These are phyloP conservation scores for Pleurotus platypus DNA, from an alignment of 768 basidiomycete genomes.

Conservation along the genomic window DNA sequence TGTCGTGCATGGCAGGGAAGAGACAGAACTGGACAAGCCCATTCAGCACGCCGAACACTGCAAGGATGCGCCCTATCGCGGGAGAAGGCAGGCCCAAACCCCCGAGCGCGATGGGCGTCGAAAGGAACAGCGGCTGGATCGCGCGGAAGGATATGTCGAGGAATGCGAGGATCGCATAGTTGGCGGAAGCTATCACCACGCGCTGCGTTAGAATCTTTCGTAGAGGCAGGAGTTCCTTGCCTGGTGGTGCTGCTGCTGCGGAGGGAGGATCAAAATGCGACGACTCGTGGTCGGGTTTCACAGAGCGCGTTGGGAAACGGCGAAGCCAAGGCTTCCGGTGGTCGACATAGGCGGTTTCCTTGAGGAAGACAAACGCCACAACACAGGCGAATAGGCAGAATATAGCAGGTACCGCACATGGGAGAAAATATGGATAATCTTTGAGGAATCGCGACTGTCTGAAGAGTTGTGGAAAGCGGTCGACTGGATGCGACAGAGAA, in stretches of 20 bases:
- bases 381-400: conserved; percentile 42
- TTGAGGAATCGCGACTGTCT: conserved; percentile 37
- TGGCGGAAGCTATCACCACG: conserved; percentile 61
- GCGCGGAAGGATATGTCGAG: conserved; percentile 25
- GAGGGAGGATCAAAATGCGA: conserved; percentile 14
- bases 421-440: conserved; percentile 54
- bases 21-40: conserved; percentile 47
- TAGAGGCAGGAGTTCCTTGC: conserved; percentile 12
- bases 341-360: conserved; percentile 25
- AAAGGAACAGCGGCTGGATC: conserved; percentile 29
- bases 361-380: conserved; percentile 36
- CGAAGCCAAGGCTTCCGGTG: conserved; percentile 2
- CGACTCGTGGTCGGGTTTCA: conserved; percentile 15
- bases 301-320: background rate
- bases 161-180: conserved; percentile 65
- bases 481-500: conserved; percentile 42
- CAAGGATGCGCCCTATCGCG: conserved; percentile 50
- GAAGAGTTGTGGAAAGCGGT: conserved; percentile 46
- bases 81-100: conserved; percentile 53
- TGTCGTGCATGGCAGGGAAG: conserved; percentile 40
- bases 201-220: conserved; percentile 43
- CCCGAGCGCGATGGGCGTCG: conserved; percentile 49
- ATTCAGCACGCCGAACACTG: conserved; percentile 32
- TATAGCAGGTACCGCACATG: conserved; percentile 50
- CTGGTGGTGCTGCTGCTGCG: no score